Conservation (phyloP, 192 early-diverging fungal genomes). For the Coemansia sp. region DNA sequence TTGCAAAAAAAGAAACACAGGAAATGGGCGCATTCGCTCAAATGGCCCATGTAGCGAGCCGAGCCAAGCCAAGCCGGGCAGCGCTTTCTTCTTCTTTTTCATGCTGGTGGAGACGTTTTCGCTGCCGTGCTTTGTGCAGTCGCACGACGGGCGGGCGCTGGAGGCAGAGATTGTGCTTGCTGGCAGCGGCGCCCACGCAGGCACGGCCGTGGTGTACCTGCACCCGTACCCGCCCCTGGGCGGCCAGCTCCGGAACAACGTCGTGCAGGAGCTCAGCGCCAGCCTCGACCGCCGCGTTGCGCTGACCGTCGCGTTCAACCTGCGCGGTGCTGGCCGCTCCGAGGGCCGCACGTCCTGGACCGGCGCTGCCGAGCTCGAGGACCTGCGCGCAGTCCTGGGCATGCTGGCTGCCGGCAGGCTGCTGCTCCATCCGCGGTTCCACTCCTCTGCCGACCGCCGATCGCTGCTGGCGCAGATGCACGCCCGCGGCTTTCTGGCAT, state of each 20-base stretch:
- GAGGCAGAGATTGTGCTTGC: constrained; percentile 29
- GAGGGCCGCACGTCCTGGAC: constrained; percentile 55
- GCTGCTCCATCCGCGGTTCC: constrained; percentile 28
- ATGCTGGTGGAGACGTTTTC: constrained; percentile 39
- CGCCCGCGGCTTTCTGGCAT: constrained; percentile 27
- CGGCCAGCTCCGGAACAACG: constrained; percentile 50
- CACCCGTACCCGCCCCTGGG: constrained; percentile 54
- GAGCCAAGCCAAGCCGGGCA: too few relatives aligned
- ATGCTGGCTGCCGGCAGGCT: constrained; percentile 24
- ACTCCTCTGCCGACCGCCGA: constrained; percentile 21
- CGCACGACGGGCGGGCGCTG: constrained; percentile 49
- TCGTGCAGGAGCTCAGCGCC: constrained; percentile 30
- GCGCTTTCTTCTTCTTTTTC: not conserved
- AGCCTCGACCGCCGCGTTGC: constrained; percentile 19
- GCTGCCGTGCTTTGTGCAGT: constrained; percentile 46
- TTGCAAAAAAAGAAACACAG: too few relatives aligned
- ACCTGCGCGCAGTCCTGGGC: constrained; percentile 44
- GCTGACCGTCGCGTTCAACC: constrained; percentile 41
- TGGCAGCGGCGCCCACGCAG: not conserved
- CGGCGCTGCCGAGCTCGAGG: constrained; percentile 43
- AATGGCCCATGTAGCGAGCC: not conserved
- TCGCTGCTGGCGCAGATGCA: constrained; percentile 35
- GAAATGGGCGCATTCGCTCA: not conserved
- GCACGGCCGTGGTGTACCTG: constrained; percentile 26
- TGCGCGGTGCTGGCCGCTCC: constrained; percentile 51